Conservation (phyloP, 1,139 yeast species). For the Yamadazyma sp. region DNA sequence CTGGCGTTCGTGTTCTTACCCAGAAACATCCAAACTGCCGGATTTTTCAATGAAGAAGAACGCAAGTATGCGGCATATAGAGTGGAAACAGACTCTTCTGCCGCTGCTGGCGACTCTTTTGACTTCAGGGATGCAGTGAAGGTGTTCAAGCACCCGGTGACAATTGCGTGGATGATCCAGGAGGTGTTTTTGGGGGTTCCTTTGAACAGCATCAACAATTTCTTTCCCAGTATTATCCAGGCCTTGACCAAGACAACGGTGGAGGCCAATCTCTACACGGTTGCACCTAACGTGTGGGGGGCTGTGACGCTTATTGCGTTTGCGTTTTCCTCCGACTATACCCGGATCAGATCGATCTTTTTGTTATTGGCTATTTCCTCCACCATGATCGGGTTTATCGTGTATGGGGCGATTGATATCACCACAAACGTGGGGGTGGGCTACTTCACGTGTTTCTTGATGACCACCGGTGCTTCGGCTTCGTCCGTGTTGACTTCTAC, state of each 20-base stretch:
- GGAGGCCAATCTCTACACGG: constrained; percentile 28
- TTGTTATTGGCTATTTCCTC: constrained; percentile 35
- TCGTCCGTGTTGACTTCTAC: constrained; percentile 45
- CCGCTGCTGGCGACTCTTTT: constrained; percentile 20
- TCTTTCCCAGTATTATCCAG: constrained; percentile 40
- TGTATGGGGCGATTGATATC: constrained; percentile 45
- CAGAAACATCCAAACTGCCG: constrained; percentile 26
- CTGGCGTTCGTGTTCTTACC: constrained; percentile 36
- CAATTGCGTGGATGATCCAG: constrained; percentile 30
- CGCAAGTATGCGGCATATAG: constrained; percentile 24
- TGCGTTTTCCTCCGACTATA: constrained; percentile 25
- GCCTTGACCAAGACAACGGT: constrained; percentile 29
- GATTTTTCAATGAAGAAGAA: constrained; percentile 26
- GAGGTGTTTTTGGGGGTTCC: constrained; percentile 51
- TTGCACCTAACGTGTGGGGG: constrained; percentile 33
- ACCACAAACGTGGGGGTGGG: constrained; percentile 38
- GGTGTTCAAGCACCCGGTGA: constrained; percentile 29
- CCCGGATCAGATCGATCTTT: constrained; percentile 31
- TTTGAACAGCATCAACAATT: constrained; percentile 45
- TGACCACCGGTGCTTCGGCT: constrained; percentile 34
- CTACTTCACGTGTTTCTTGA: constrained; percentile 35
- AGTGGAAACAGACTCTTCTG: constrained; percentile 28
- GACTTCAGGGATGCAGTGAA: constrained; percentile 26
- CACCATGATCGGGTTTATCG: constrained; percentile 45
- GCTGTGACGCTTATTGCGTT: constrained; percentile 24